Conservation (phyloP, 2,329 filamentous ascomycete genomes). For the Pseudocercospora musae region DNA sequence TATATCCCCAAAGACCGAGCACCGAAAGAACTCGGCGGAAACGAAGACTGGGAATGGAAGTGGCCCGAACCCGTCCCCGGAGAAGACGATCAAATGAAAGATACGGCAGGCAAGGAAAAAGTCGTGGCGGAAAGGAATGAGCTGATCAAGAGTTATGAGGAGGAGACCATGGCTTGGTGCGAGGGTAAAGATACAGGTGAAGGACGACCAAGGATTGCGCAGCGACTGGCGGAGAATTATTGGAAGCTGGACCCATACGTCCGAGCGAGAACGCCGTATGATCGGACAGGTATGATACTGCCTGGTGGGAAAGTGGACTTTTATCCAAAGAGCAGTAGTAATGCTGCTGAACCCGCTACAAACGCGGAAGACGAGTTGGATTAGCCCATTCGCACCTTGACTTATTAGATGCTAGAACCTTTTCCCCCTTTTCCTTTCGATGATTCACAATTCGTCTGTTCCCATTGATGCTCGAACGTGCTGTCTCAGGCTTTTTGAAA, state of each 20-base stretch:
- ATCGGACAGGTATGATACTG: slow-evolving; percentile 71
- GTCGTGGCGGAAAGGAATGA: slow-evolving; percentile 62
- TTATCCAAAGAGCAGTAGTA: slow-evolving; percentile 49
- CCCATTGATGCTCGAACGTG: too few species aligned
- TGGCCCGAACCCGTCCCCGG: slow-evolving; percentile 72
- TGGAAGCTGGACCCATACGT: slow-evolving; percentile 89
- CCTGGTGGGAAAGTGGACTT: slow-evolving; percentile 67
- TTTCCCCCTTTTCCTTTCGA: too few species aligned
- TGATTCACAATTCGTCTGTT: too few species aligned
- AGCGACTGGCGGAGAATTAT: slow-evolving; percentile 68
- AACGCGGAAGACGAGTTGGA: slow-evolving; percentile 9
- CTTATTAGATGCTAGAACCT: not conserved
- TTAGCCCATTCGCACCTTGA: not conserved
- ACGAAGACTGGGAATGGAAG: slow-evolving; percentile 78
- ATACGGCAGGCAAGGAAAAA: slow-evolving; percentile 57
- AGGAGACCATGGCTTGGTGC: slow-evolving; percentile 73
- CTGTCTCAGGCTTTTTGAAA: too few species aligned
- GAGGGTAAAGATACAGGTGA: slow-evolving; percentile 42
- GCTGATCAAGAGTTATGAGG: slow-evolving; percentile 72
- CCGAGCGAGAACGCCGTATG: slow-evolving; percentile 77
- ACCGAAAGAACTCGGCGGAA: slow-evolving; percentile 78
- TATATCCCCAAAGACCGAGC: slow-evolving; percentile 72
- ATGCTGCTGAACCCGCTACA: not conserved
- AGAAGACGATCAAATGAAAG: slow-evolving; percentile 74
- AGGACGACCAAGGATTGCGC: slow-evolving; percentile 35